A percentile compares a stretch with the other conserved stretches of the same genome.
Conservation (phyloP, 2,329 filamentous ascomycete species). For the Fusarium decemcellulare region DNA sequence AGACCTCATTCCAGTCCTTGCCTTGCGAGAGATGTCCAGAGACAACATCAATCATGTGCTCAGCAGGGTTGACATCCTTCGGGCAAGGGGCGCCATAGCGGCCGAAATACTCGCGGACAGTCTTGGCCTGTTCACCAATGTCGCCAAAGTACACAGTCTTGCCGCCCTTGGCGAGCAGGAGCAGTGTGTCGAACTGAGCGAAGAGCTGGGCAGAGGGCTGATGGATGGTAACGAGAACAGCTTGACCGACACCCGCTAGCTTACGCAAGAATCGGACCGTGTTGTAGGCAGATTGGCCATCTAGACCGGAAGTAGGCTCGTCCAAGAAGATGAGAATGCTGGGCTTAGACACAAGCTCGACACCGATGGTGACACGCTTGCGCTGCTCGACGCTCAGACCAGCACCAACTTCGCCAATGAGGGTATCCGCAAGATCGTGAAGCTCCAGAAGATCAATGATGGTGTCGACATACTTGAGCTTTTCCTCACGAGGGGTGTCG, state of each 20-base stretch:
- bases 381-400: constrained; percentile 67
- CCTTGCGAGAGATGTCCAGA: constrained; percentile 63
- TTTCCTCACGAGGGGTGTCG: constrained; percentile 74
- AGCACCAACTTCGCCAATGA: constrained; percentile 65
- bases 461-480: constrained; percentile 82
- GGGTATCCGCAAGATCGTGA: constrained; percentile 61
- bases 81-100: constrained; percentile 75
- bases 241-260: constrained; percentile 75
- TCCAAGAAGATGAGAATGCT: constrained; percentile 73
- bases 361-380: constrained; percentile 71
- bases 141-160: constrained; percentile 78
- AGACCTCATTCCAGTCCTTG: constrained; percentile 78
- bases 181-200: constrained; percentile 75
- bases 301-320: constrained; percentile 75
- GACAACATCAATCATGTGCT: constrained; percentile 79
- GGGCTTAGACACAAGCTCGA: constrained; percentile 74
- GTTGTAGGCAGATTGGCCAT: constrained; percentile 77
- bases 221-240: constrained; percentile 79
- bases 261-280: constrained; percentile 77
- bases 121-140: constrained; percentile 69
- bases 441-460: constrained; percentile 77
- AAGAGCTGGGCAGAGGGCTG: constrained; percentile 79
- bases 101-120: constrained; percentile 75
- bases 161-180: constrained; percentile 75
- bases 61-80: constrained; percentile 77